phyloP scores from a whole-genome alignment of 352 stramenopile genomes.

The Phytopythium ostracodes region DNA sequence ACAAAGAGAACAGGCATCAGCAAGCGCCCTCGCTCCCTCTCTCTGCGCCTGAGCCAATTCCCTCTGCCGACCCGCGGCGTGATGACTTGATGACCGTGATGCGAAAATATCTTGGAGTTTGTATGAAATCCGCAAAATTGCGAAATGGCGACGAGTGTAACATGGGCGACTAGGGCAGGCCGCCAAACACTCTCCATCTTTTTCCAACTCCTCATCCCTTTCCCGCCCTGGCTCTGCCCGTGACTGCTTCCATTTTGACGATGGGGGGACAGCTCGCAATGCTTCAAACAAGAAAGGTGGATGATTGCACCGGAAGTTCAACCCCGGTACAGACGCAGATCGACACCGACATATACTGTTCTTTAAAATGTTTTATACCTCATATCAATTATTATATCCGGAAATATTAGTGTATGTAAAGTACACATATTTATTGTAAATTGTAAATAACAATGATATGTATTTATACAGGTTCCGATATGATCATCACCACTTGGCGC shows the following conservation, averaged over 20 bases:
- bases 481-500: too few species aligned
- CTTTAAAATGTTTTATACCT: background rate
- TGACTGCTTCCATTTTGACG: background rate
- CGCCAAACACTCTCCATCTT: background rate
- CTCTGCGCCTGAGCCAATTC: background rate
- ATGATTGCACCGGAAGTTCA: conserved; percentile 11
- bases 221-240: background rate
- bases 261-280: background rate
- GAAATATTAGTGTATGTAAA: background rate
- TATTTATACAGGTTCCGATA: too few species aligned
- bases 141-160: background rate
- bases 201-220: background rate
- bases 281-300: background rate
- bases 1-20: conserved; percentile 3
- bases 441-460: too few species aligned
- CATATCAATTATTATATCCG: background rate
- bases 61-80: background rate
- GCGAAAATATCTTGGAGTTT: background rate
- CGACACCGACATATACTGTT: too few species aligned
- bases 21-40: background rate
- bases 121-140: background rate
- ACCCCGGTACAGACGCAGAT: background rate
- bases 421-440: too few species aligned
- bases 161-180: background rate
- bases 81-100: background rate